A percentile compares a stretch with the other conserved stretches of the same genome.
Conservation (phyloP, 164 flowering plant species). For the Vitis labrusca region DNA sequence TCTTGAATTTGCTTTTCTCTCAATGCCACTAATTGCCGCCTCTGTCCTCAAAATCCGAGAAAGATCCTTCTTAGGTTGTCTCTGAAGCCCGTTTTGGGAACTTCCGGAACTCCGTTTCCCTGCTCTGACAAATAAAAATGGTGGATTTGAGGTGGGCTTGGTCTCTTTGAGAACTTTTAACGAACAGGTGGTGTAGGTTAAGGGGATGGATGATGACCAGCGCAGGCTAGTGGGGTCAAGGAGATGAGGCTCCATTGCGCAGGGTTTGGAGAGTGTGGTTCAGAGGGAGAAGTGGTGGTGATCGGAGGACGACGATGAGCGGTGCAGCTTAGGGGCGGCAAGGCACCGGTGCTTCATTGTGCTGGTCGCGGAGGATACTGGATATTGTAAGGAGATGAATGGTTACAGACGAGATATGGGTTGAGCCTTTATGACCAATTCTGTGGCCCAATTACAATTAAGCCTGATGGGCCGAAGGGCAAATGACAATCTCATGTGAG, state of each 20-base stretch:
- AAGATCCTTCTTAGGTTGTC: slow-evolving; percentile 45
- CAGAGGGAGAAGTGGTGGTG: background rate
- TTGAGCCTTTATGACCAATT: too few relatives aligned
- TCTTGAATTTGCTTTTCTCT: slow-evolving; percentile 58
- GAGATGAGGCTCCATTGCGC: slow-evolving; percentile 20
- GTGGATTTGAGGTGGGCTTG: background rate
- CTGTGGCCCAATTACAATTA: too few relatives aligned
- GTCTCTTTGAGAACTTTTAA: slow-evolving; percentile 19
- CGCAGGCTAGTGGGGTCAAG: slow-evolving; percentile 7
- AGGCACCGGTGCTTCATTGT: too few relatives aligned
- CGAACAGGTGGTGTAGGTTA: slow-evolving; percentile 17
- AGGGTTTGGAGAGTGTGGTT: too few relatives aligned
- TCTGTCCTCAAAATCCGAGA: slow-evolving; percentile 75
- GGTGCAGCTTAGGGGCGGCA: too few relatives aligned
- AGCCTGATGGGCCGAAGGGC: too few relatives aligned
- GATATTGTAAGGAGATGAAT: too few relatives aligned
- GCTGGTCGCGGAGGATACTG: too few relatives aligned
- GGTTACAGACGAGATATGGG: too few relatives aligned
- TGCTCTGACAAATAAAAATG: slow-evolving; percentile 10
- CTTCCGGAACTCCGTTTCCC: slow-evolving; percentile 31
- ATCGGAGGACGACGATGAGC: too few relatives aligned
- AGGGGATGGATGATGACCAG: slow-evolving; percentile 9
- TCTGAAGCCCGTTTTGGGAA: slow-evolving; percentile 40
- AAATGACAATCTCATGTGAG: too few relatives aligned
- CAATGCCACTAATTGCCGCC: slow-evolving; percentile 61